Evolutionary conservation across 2,329 filamentous ascomycete species (phyloP).

Genomic region (Didymella segeticola): DNA sequence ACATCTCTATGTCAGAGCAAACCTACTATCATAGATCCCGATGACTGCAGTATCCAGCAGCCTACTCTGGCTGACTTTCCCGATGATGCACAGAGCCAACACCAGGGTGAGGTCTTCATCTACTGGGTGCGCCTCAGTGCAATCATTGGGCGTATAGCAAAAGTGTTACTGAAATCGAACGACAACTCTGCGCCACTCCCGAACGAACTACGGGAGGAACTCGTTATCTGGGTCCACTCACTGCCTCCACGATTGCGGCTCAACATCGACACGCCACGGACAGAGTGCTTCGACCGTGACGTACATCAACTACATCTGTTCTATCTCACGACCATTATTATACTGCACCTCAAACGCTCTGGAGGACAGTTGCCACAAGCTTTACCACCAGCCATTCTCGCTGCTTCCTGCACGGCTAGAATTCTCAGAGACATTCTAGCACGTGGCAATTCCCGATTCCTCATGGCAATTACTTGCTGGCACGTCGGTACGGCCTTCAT

Average conservation of each 20-base stretch:
- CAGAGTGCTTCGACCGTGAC: slow-evolving; percentile 26
- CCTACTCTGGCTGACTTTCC: slow-evolving; percentile 29
- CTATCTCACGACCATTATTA: slow-evolving; percentile 32
- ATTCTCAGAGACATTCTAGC: slow-evolving; percentile 30
- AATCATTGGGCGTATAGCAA: slow-evolving; percentile 32
- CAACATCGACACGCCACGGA: slow-evolving; percentile 24
- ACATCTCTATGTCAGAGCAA: slow-evolving; percentile 33
- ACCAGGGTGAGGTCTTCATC: slow-evolving; percentile 32
- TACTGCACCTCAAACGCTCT: slow-evolving; percentile 30
- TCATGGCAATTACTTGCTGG: slow-evolving; percentile 36
- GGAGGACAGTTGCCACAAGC: slow-evolving; percentile 31
- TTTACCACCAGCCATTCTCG: slow-evolving; percentile 29
- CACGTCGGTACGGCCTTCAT: slow-evolving; percentile 33
- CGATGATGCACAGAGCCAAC: slow-evolving; percentile 25
- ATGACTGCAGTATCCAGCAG: slow-evolving; percentile 30
- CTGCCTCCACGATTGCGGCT: slow-evolving; percentile 21
- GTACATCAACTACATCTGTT: slow-evolving; percentile 33
- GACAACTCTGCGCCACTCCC: slow-evolving; percentile 15
- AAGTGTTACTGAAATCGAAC: slow-evolving; percentile 23
- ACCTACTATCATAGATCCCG: slow-evolving; percentile 29
- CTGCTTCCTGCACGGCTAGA: slow-evolving; percentile 30
- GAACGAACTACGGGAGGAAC: slow-evolving; percentile 25
- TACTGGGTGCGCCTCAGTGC: slow-evolving; percentile 33
- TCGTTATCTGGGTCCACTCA: slow-evolving; percentile 28
- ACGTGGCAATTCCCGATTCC: slow-evolving; percentile 29